Evolutionary conservation across 495 filamentous ascomycete genomes (phyloP).

Genomic region (Penicillium psychrofluorescens): DNA sequence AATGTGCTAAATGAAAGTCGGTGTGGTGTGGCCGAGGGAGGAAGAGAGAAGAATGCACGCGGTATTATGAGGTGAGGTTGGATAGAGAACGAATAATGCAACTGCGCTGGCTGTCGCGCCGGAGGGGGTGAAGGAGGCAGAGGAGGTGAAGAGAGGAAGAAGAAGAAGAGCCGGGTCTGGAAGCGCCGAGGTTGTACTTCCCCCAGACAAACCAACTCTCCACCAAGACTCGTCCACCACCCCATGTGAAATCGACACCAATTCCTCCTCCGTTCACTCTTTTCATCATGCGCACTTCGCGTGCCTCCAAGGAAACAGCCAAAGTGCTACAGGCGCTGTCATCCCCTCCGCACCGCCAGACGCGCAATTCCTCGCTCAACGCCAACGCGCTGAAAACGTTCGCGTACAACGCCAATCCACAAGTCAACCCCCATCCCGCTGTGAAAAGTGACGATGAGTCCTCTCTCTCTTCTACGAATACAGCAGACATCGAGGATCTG

Average conservation of each 20-base stretch:
- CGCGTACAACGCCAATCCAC: slow-evolving; percentile 14
- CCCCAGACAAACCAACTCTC: too few species aligned
- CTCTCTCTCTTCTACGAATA: slow-evolving; percentile 33
- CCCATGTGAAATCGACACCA: slow-evolving; percentile 14
- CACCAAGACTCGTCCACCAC: too few species aligned
- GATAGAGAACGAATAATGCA: too few species aligned
- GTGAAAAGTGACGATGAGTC: slow-evolving; percentile 26
- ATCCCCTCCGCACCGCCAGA: slow-evolving; percentile 30
- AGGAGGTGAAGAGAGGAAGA: neutral
- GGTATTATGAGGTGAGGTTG: neutral
- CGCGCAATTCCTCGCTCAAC: slow-evolving; percentile 25
- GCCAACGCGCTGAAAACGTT: slow-evolving; percentile 23
- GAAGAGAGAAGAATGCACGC: slow-evolving; percentile 5
- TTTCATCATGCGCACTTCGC: slow-evolving; percentile 52
- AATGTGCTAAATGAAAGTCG: neutral
- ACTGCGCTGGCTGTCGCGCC: neutral
- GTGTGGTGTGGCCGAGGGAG: neutral
- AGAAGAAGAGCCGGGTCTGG: slow-evolving; percentile 1
- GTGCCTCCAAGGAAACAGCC: slow-evolving; percentile 50
- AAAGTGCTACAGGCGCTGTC: slow-evolving; percentile 43
- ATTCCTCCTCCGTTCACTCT: neutral
- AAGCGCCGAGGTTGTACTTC: slow-evolving; percentile 2
- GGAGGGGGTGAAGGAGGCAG: neutral
- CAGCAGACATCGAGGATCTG: slow-evolving; percentile 61
- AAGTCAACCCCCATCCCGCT: slow-evolving; percentile 4